Evolutionary conservation across 495 filamentous ascomycete species (phyloP), one percentile per base, ranked within the genome.

Genomic region (Aspergillus heteromorphus): DNA sequence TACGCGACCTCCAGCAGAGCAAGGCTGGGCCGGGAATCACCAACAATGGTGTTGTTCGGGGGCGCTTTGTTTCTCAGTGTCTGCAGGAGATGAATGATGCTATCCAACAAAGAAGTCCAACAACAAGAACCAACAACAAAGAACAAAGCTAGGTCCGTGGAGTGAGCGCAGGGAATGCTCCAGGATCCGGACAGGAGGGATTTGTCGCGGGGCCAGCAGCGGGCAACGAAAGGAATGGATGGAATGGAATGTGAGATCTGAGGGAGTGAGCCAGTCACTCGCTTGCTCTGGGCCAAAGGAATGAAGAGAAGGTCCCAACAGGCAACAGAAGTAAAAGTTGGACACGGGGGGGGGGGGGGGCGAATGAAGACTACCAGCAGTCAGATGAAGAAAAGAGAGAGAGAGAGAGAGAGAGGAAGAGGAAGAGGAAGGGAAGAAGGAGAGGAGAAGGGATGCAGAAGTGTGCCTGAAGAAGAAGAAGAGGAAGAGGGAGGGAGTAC

Each of bases 151-250:
- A 47, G 16, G 21, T 11, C 43, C 7, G 16, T 27, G 23, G 23
- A 27, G 7, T 27, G 23, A 27, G 23, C 17, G 21, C 13, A 27
- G 27, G 43, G 43, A 47, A 47, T 47, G 23, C 7, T 20, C 43
- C 21, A 23, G 43, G 27, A 27, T 16, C 23, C 16, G 43, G 27
- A 47, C 16, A 13, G 8, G 10, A 13, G 34, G 21, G 17, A 47
- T 27, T n/a, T 29, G 20, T 29, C 6, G 16, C 50, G 54, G 65
- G n/a, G n/a, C n/a, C n/a, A n/a, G 68, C 49, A 61, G 48, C 19
- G 52, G 67, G 67, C 67, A 73, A 74, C 72, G 62, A 69, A 67
- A 63, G 65, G 72, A 74, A n/a, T n/a, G n/a, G n/a, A n/a, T n/a
- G n/a, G 62, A 69, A 67, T 62, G 65, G 72, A 74, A 74, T 73